phyloP scores from a whole-genome alignment of 2,329 filamentous ascomycete species.

The Thermochaetoides dissita region DNA sequence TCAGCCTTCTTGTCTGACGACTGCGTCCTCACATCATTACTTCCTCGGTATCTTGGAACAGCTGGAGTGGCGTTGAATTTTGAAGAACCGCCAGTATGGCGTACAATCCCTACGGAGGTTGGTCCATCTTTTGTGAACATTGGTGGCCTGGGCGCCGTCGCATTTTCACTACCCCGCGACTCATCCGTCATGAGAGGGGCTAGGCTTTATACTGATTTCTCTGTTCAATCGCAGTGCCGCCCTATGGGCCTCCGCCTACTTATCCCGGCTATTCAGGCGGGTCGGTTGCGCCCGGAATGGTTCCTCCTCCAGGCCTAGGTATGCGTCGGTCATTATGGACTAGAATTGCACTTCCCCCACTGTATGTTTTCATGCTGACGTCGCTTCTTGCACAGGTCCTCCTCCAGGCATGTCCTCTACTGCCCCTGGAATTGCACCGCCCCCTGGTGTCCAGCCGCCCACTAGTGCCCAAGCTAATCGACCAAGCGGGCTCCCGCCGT shows the following conservation, averaged over 20 bases:
- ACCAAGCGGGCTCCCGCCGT: slow-evolving; percentile 64
- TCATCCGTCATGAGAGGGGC: too few species aligned
- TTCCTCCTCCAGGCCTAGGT: slow-evolving; percentile 73
- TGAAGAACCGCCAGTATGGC: slow-evolving; percentile 28
- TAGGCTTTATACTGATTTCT: background rate
- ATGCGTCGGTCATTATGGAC: slow-evolving; percentile 19
- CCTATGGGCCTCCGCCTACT: slow-evolving; percentile 62
- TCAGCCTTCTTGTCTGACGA: too few species aligned
- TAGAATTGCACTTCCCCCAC: slow-evolving; percentile 1
- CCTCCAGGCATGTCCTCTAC: slow-evolving; percentile 62
- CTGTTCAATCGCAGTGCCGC: slow-evolving; percentile 26
- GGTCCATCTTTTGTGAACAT: slow-evolving; percentile 11
- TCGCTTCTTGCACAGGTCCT: slow-evolving; percentile 35
- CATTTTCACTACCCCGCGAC: background rate
- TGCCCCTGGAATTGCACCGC: slow-evolving; percentile 65
- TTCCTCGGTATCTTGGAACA: too few species aligned
- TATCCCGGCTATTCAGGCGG: slow-evolving; percentile 57
- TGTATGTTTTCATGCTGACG: slow-evolving; percentile 8
- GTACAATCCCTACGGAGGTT: slow-evolving; percentile 49
- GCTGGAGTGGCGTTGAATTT: too few species aligned
- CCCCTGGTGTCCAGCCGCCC: slow-evolving; percentile 64
- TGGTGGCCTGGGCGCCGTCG: background rate
- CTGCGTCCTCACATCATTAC: too few species aligned
- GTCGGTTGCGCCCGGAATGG: slow-evolving; percentile 50
- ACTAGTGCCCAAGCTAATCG: slow-evolving; percentile 59